These are phyloP conservation scores for Trichoderma atroviride DNA, from an alignment of 2,329 filamentous ascomycete species.

Conservation along the genomic window DNA sequence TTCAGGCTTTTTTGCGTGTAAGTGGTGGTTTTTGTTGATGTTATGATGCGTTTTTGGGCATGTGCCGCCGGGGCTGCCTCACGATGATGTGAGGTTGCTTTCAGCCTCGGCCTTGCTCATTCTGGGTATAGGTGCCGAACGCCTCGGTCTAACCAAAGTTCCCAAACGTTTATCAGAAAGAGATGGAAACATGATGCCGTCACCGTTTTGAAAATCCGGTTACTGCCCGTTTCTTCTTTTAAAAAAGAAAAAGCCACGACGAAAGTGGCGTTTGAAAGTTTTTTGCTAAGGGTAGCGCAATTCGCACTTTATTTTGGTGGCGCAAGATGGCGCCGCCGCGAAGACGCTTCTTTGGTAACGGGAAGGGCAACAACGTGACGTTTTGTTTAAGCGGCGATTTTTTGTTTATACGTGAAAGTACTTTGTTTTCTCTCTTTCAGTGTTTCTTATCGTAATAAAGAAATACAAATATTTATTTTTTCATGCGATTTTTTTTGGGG, in stretches of 20 bases:
- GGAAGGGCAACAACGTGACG: not conserved
- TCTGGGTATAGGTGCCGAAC: not conserved
- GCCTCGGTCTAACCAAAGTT: not conserved
- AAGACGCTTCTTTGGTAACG: not conserved
- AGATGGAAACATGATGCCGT: not conserved
- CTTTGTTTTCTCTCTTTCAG: not conserved
- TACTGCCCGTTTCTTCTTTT: not conserved
- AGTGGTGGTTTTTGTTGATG: not conserved
- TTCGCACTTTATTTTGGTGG: too few relatives aligned
- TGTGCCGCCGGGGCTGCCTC: not conserved
- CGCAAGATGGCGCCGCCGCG: not conserved
- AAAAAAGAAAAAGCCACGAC: not conserved
- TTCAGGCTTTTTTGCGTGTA: not conserved
- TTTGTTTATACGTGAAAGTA: not conserved
- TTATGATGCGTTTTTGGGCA: conserved; percentile 2
- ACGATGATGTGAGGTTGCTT: not conserved
- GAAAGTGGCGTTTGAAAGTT: not conserved
- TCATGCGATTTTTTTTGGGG: not conserved
- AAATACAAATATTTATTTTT: too few relatives aligned
- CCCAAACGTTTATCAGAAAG: not conserved
- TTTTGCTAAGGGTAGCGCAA: not conserved
- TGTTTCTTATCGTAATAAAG: too few relatives aligned
- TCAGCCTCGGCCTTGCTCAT: not conserved
- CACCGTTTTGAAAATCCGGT: not conserved
- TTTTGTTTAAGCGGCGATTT: not conserved